Evolutionary conservation across 2,329 filamentous ascomycete genomes (phyloP).

Genomic region (Cercospora beticola): DNA sequence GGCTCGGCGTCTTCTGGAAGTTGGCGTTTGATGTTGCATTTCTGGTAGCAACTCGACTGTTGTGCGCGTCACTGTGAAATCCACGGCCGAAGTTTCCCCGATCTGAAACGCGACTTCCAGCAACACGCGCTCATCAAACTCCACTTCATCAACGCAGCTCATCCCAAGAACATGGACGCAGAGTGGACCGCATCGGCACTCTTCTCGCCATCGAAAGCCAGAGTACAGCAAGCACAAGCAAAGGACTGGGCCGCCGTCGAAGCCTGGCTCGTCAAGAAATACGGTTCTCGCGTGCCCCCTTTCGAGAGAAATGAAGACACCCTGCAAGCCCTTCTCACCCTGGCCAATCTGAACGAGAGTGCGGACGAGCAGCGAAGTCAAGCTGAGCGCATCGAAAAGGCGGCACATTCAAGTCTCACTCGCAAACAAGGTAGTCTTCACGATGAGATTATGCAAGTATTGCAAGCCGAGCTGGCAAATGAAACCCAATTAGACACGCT

Average conservation of each 20-base stretch:
- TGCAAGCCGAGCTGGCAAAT: constrained; percentile 31
- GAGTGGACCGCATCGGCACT: constrained; percentile 47
- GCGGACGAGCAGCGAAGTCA: constrained; percentile 69
- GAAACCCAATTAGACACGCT: constrained; percentile 36
- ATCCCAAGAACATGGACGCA: too few relatives aligned
- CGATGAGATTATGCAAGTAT: constrained; percentile 24
- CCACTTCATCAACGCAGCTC: too few relatives aligned
- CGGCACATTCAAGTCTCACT: constrained; percentile 57
- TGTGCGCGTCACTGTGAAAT: constrained; percentile 2
- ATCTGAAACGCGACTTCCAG: neutral
- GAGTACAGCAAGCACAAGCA: constrained; percentile 75
- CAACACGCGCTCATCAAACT: neutral
- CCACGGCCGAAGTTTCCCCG: neutral
- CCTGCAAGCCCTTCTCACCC: constrained; percentile 68
- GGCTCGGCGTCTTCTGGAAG: neutral
- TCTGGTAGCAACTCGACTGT: neutral
- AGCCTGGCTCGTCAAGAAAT: constrained; percentile 73
- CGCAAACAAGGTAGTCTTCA: constrained; percentile 20
- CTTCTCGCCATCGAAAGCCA: constrained; percentile 63
- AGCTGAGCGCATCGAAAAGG: constrained; percentile 59
- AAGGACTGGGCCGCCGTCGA: constrained; percentile 92
- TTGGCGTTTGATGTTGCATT: neutral
- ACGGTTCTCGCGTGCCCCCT: constrained; percentile 61
- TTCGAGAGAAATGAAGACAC: constrained; percentile 90
- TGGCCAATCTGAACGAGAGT: constrained; percentile 73